These are phyloP conservation scores for Fusarium dimerum DNA, from an alignment of 2,329 filamentous ascomycete species.

Conservation along the genomic window DNA sequence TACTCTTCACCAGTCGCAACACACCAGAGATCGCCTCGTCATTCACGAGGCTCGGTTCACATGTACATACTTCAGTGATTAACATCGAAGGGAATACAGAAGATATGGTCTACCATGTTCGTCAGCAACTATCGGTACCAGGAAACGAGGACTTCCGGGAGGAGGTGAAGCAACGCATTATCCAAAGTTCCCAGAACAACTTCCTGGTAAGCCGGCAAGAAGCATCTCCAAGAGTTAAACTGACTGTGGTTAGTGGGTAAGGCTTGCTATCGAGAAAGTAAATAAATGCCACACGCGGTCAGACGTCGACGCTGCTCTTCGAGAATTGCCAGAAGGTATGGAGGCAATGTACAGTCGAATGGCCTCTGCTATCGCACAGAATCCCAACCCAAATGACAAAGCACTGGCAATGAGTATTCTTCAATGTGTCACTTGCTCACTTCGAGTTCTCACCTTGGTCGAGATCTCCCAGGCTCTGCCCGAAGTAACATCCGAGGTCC, in stretches of 20 bases:
- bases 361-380: constrained; percentile 20
- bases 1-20: constrained; percentile 31
- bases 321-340: constrained; percentile 34
- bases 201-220: constrained; percentile 13
- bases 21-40: constrained; percentile 9
- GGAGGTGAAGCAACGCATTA: constrained; percentile 23
- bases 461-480: constrained; percentile 27
- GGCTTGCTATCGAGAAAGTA: constrained; percentile 32
- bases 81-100: constrained; percentile 4
- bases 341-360: constrained; percentile 35
- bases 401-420: constrained; percentile 24
- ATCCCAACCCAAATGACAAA: constrained; percentile 7
- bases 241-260: constrained; percentile 37
- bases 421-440: constrained; percentile 24
- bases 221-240: constrained; percentile 22
- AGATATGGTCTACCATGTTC: neutral
- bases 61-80: constrained; percentile 1
- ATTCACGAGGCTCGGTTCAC: constrained; percentile 13
- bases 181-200: constrained; percentile 16
- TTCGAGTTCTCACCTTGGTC: constrained; percentile 21
- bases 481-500: constrained; percentile 12
- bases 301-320: constrained; percentile 25
- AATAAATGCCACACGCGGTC: constrained; percentile 25
- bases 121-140: neutral
- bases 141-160: constrained; percentile 16